Evolutionary conservation across 129 eudicot genomes (phyloP).

Genomic region (Pulicaria dysenterica): DNA sequence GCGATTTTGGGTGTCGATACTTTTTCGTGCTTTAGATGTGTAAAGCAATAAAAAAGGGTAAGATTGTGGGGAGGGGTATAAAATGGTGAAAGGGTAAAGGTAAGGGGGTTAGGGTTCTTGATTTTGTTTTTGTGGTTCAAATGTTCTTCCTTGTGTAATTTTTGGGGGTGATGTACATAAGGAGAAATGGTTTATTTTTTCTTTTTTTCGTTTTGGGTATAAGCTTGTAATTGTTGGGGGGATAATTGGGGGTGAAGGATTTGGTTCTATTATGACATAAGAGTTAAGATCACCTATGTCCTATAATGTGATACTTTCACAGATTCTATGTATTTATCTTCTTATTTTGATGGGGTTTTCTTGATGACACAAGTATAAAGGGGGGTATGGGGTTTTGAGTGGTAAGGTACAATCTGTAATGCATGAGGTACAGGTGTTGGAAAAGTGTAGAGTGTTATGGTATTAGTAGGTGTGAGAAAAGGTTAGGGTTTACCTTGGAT

Average conservation of each 20-base stretch:
- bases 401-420: not conserved
- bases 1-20: conserved; percentile 51
- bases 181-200: conserved; percentile 48
- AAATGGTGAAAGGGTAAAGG: conserved; percentile 37
- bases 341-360: conserved; percentile 5
- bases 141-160: conserved; percentile 47
- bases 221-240: conserved; percentile 69
- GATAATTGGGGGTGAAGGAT: conserved; percentile 51
- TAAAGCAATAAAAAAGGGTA: conserved; percentile 49
- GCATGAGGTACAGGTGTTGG: conserved; percentile 20
- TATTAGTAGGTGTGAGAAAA: too few species aligned
- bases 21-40: conserved; percentile 42
- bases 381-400: not conserved
- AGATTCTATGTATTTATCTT: conserved; percentile 12
- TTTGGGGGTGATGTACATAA: conserved; percentile 78
- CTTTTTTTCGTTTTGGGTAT: conserved; percentile 33
- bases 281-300: conserved; percentile 28
- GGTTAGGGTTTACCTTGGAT: conserved; percentile 26
- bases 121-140: conserved; percentile 35
- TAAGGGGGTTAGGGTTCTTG: conserved; percentile 39
- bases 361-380: not conserved
- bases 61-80: conserved; percentile 34
- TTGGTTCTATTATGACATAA: conserved; percentile 44
- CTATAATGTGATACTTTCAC: conserved; percentile 48
- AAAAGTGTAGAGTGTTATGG: not conserved